Evolutionary conservation across 306 rosid species (phyloP).

Genomic region (Echinosophora koreensis): DNA sequence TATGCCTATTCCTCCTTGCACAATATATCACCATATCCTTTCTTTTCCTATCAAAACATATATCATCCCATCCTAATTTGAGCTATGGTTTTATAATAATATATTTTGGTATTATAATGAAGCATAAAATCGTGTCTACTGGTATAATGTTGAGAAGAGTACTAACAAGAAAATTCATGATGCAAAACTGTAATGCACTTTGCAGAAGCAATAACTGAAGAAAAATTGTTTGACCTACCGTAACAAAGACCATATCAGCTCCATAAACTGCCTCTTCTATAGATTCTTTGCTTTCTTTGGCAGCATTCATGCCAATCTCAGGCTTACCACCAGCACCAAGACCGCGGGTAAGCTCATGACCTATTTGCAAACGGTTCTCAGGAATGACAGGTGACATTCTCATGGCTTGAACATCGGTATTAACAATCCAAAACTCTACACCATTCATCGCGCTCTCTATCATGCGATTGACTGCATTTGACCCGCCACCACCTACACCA

Average conservation of each 20-base stretch:
- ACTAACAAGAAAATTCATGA: slow-evolving; percentile 33
- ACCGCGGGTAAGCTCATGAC: slow-evolving; percentile 97
- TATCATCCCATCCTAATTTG: slow-evolving; percentile 20
- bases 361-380: slow-evolving; percentile 86
- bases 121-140: slow-evolving; percentile 31
- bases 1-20: slow-evolving; percentile 38
- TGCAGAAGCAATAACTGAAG: slow-evolving; percentile 45
- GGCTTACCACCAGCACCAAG: slow-evolving; percentile 99
- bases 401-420: slow-evolving; percentile 96
- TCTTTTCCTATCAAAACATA: slow-evolving; percentile 14
- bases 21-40: neutral
- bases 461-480: slow-evolving; percentile 97
- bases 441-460: slow-evolving; percentile 98
- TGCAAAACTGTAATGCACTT: slow-evolving; percentile 26
- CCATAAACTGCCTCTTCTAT: slow-evolving; percentile 93
- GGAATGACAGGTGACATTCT: slow-evolving; percentile 91
- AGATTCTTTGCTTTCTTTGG: slow-evolving; percentile 86
- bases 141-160: neutral
- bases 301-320: slow-evolving; percentile 99
- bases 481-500: slow-evolving; percentile 98
- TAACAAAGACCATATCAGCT: slow-evolving; percentile 97
- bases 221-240: slow-evolving; percentile 66
- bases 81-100: slow-evolving; percentile 19
- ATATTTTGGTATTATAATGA: slow-evolving; percentile 3
- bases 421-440: slow-evolving; percentile 95